phyloP scores from a whole-genome alignment of 768 basidiomycete species.

The Psilocybe cyanescens region DNA sequence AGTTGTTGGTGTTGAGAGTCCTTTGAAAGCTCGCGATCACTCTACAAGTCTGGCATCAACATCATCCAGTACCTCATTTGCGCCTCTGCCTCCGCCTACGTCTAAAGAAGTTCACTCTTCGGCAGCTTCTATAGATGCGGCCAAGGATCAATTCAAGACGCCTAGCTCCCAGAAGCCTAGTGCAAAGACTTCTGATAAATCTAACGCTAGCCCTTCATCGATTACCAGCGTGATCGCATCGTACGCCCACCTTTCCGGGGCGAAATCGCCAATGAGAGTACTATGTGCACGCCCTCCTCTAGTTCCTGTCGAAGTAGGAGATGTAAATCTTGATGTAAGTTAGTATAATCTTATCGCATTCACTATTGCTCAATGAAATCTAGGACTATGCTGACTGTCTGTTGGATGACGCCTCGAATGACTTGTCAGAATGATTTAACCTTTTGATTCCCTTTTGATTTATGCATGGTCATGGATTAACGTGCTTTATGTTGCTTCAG shows the following conservation, averaged over 20 bases:
- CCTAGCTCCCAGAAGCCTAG: not conserved
- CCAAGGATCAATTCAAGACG: not conserved
- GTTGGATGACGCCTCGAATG: slow-evolving; percentile 31
- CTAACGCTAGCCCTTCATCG: not conserved
- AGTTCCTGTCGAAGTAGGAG: slow-evolving; percentile 18
- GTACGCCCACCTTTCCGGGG: slow-evolving; percentile 8
- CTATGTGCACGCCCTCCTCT: slow-evolving; percentile 24
- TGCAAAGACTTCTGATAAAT: not conserved
- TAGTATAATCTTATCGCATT: not conserved
- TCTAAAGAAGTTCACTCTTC: not conserved
- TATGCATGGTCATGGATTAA: not conserved
- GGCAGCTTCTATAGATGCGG: not conserved
- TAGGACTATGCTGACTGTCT: slow-evolving; percentile 42
- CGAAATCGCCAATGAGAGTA: slow-evolving; percentile 20
- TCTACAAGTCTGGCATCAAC: not conserved
- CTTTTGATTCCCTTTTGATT: not conserved
- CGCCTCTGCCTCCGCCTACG: not conserved
- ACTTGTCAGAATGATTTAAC: slow-evolving; percentile 7
- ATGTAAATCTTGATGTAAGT: slow-evolving; percentile 26
- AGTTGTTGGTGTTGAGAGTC: not conserved
- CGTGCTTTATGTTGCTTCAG: not conserved
- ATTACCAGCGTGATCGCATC: not conserved
- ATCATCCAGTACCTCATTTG: not conserved
- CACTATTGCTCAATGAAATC: not conserved
- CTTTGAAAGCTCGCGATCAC: not conserved